Base-by-base conservation (phyloP, 1,284 basidiomycete genomes). In the Puccinia novopanici region DNA sequence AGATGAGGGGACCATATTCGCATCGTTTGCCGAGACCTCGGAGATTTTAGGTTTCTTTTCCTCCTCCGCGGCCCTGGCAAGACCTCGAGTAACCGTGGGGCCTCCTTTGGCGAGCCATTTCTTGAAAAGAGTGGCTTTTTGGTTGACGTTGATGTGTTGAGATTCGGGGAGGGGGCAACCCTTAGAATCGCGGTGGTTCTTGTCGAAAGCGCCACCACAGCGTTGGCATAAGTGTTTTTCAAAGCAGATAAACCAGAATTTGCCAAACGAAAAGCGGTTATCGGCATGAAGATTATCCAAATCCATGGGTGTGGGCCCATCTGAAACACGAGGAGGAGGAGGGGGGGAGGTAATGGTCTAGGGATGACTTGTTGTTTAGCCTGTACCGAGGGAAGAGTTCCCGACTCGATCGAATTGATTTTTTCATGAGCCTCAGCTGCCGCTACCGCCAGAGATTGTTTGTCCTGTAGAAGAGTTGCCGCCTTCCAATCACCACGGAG, bases 351-450 rank as follows among this genome's bases (percentile, higher is more conserved):
- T 30, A 27, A 27, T 19, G 59, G 34, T n/a, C n/a, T n/a, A n/a
- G n/a, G n/a, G n/a, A n/a, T n/a, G n/a, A n/a, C n/a, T n/a, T n/a
- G 40, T 3, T 27, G 40, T 40, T 3, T 10, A 15, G 8, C 2
- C n/a, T 30, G 15, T 2, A 9, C 24, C 19, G 40, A 48, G 13
- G 5, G 67, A 45, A 40, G 50, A 15, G 12, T 42, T 50, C 34
- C 37, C 1, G 45, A 70, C 10, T 52, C 45, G 17, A 70, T 70
- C 0, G 42, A 27, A 2, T 9, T 3, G 13, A 70, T 70, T 70
- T 70, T 70, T 5, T 48, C 67, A 5, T 50, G 48, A 57, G 37
- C 71, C 24, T 72, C 37, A 1, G 71, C 71, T 2, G 48, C 50
- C 2, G 54, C 40, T 5, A 37, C 30, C 0, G 71, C 71, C 13